Conservation (phyloP, 2,329 filamentous ascomycete genomes). For the Aspergillus viridinutans region DNA sequence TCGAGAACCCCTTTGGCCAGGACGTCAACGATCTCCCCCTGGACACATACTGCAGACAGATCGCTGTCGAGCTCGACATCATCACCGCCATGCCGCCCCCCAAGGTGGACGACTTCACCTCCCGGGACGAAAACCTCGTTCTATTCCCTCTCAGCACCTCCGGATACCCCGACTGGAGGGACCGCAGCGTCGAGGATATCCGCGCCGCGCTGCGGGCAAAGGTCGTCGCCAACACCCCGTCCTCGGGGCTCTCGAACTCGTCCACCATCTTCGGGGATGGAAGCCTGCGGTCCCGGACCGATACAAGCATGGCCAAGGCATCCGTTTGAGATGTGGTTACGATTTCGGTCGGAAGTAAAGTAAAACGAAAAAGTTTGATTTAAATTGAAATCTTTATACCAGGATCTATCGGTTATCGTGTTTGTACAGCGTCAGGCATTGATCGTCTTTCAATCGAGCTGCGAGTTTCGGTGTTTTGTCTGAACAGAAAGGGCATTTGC, state of each 20-base stretch:
- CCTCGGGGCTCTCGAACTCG: conserved; percentile 15
- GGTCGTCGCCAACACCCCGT: conserved; percentile 21
- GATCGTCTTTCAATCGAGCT: conserved; percentile 13
- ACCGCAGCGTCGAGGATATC: conserved; percentile 46
- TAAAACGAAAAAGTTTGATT: conserved; percentile 11
- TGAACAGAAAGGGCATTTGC: conserved; percentile 6
- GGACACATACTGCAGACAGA: conserved; percentile 70
- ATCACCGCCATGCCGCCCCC: conserved; percentile 59
- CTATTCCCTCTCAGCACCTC: conserved; percentile 39
- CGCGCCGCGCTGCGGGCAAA: conserved; percentile 39
- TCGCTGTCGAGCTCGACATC: conserved; percentile 69
- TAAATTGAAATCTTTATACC: conserved; percentile 6
- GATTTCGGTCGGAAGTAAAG: neutral
- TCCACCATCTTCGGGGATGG: conserved; percentile 18
- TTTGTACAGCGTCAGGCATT: conserved; percentile 12
- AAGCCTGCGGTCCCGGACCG: conserved; percentile 2
- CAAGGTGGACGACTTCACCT: conserved; percentile 46
- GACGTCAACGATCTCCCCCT: conserved; percentile 80
- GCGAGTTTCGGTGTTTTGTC: conserved; percentile 25
- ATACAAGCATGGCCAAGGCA: conserved; percentile 13
- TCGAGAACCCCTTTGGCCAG: conserved; percentile 79
- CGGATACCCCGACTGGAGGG: conserved; percentile 48
- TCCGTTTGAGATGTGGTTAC: conserved; percentile 10
- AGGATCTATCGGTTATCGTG: neutral
- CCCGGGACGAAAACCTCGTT: conserved; percentile 33